phyloP scores from a whole-genome alignment of 2,329 filamentous ascomycete genomes.

The Penicillium aurantiogriseum region DNA sequence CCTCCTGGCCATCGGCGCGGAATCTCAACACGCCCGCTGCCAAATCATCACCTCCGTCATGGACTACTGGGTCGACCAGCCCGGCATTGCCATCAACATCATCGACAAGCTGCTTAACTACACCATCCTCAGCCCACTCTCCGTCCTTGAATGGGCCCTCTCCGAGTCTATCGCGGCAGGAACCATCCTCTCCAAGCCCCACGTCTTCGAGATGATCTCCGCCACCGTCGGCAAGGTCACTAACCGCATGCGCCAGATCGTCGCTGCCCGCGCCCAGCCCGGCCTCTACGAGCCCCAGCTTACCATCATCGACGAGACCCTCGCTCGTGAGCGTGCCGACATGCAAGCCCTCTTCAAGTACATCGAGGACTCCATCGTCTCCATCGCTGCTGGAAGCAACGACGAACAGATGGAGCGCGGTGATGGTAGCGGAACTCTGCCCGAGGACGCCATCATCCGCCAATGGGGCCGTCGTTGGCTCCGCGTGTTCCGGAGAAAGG shows the following conservation, averaged over 20 bases:
- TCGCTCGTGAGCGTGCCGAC: slow-evolving; percentile 66
- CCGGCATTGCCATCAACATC: slow-evolving; percentile 86
- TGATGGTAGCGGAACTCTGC: slow-evolving; percentile 53
- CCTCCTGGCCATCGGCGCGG: slow-evolving; percentile 72
- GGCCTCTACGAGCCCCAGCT: slow-evolving; percentile 56
- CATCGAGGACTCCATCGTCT: slow-evolving; percentile 73
- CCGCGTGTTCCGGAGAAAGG: slow-evolving; percentile 76
- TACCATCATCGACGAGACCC: slow-evolving; percentile 62
- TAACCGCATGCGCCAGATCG: slow-evolving; percentile 77
- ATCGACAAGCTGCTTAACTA: slow-evolving; percentile 98
- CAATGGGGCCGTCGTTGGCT: slow-evolving; percentile 86
- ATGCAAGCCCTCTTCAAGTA: slow-evolving; percentile 78
- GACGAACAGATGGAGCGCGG: slow-evolving; percentile 70
- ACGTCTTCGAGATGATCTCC: slow-evolving; percentile 86
- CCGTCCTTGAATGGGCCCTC: slow-evolving; percentile 88
- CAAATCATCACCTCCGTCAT: slow-evolving; percentile 92
- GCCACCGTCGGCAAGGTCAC: slow-evolving; percentile 90
- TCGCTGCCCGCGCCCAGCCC: slow-evolving; percentile 60
- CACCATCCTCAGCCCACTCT: slow-evolving; percentile 81
- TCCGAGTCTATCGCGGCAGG: slow-evolving; percentile 64
- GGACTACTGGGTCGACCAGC: slow-evolving; percentile 89
- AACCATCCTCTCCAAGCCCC: slow-evolving; percentile 66
- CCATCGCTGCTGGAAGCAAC: slow-evolving; percentile 70
- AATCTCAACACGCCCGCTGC: slow-evolving; percentile 71
- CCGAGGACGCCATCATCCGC: slow-evolving; percentile 64